Evolutionary conservation across 2,329 filamentous ascomycete genomes (phyloP), one percentile per base, ranked within the genome.

Genomic region (Alternaria sp.): DNA sequence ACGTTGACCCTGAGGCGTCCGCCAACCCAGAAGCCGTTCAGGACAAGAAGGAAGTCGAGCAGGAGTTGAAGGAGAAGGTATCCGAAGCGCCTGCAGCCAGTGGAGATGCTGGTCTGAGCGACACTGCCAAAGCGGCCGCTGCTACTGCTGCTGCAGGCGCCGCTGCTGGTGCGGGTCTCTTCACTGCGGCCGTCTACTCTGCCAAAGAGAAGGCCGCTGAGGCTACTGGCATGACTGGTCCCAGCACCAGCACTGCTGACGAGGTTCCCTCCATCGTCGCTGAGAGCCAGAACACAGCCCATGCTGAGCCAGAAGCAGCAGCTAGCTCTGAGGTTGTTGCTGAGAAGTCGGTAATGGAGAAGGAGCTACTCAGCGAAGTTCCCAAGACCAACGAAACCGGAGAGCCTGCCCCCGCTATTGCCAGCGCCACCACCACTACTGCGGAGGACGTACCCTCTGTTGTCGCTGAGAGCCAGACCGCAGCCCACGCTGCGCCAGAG

Each of bases 1-100:
- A 86, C 54, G 82, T 84, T 43, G 80, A 83, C 7, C 87, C 90
- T n/a, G 91, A 92, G 75, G 90, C 91, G 11, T 89, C 88, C 67
- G 89, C 85, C 38, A 83, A 88, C 59, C 80, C 87, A 30, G 82
- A 85, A 42, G 89, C 90, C 71, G 89, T 93, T 7, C 78, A 84
- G 67, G 90, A 91, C 70, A 93, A 93, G 86, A 87, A 86, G 59
- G 83, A 85, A 59, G 84, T 93, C 4, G 91, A 93, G 81, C 81
- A 87, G 41, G 90, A 93, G 80, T 84, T 93, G 54, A 85, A 90
- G 77, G 81, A 84, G 11, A 90, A 89, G 79, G 87, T 93, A 11
- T 83, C 87, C 32, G 83, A 87, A 72, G 66, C 59, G 28, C 66
- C 66, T 43, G 67, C 57, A 12, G 54, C 65, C 7, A 61, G 62